Evolutionary conservation across 805 yeast species (phyloP).

Genomic region (Saitoella complicata): DNA sequence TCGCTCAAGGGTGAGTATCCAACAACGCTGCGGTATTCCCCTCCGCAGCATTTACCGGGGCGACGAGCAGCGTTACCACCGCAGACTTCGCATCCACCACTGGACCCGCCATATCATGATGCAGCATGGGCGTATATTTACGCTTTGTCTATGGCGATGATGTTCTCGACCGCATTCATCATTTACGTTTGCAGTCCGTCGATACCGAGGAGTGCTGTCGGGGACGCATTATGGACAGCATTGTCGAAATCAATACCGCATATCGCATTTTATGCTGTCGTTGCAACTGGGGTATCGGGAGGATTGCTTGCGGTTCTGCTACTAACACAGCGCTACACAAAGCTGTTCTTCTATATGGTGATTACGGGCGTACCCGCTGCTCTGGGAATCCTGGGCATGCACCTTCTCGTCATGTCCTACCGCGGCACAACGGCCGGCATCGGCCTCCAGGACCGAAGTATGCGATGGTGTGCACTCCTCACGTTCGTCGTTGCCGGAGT

Average conservation of each 20-base stretch:
- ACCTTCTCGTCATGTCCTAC: constrained; percentile 20
- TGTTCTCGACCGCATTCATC: constrained; percentile 19
- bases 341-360: constrained; percentile 15
- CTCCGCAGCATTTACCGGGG: neutral
- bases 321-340: constrained; percentile 14
- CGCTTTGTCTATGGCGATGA: constrained; percentile 15
- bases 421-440: constrained; percentile 18
- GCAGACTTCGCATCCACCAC: neutral
- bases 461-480: constrained; percentile 19
- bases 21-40: neutral
- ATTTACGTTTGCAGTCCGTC: constrained; percentile 16
- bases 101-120: neutral
- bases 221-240: constrained; percentile 18
- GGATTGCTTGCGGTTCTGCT: constrained; percentile 19
- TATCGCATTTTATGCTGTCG: constrained; percentile 13
- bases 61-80: neutral
- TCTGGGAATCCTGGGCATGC: constrained; percentile 14
- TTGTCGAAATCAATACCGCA: constrained; percentile 14
- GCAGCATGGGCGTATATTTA: constrained; percentile 12
- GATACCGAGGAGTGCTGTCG: constrained; percentile 14
- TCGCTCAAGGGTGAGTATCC: neutral
- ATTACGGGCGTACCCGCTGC: constrained; percentile 19
- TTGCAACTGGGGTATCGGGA: constrained; percentile 15
- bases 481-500: constrained; percentile 15
- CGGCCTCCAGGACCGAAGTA: constrained; percentile 17